Conservation (phyloP, 2,329 filamentous ascomycete species). For the Clarireedia hainanense region DNA sequence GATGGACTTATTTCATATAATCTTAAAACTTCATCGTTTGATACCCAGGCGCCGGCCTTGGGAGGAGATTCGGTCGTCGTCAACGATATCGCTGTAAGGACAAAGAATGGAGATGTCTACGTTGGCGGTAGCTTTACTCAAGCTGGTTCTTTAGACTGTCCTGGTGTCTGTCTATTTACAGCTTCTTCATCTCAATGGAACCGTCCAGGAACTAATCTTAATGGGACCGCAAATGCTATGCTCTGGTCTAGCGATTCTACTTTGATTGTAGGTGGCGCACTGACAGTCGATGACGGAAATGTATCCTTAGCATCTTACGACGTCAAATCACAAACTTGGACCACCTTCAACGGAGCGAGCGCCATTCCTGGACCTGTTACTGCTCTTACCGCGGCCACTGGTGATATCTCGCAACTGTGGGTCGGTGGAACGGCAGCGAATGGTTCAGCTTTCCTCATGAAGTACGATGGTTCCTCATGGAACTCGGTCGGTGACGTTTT, state of each 20-base stretch:
- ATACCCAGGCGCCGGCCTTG: slow-evolving; percentile 67
- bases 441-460: slow-evolving; percentile 69
- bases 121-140: slow-evolving; percentile 79
- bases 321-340: slow-evolving; percentile 58
- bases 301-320: slow-evolving; percentile 69
- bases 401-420: slow-evolving; percentile 70
- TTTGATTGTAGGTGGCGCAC: slow-evolving; percentile 69
- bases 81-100: slow-evolving; percentile 66
- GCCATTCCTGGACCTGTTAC: slow-evolving; percentile 73
- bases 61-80: slow-evolving; percentile 64
- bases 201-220: slow-evolving; percentile 64
- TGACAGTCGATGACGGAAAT: slow-evolving; percentile 57
- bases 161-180: slow-evolving; percentile 74
- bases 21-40: slow-evolving; percentile 55
- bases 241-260: slow-evolving; percentile 67
- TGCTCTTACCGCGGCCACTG: slow-evolving; percentile 65
- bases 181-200: slow-evolving; percentile 67
- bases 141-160: slow-evolving; percentile 76
- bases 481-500: slow-evolving; percentile 56
- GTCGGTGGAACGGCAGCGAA: slow-evolving; percentile 63
- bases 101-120: slow-evolving; percentile 66
- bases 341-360: slow-evolving; percentile 50
- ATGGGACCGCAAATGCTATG: slow-evolving; percentile 63
- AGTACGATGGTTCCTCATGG: slow-evolving; percentile 71
- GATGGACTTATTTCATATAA: slow-evolving; percentile 77